These are phyloP conservation scores for Nannochloris sp. DNA, from an alignment of 139 green algal genomes.

Conservation along the genomic window DNA sequence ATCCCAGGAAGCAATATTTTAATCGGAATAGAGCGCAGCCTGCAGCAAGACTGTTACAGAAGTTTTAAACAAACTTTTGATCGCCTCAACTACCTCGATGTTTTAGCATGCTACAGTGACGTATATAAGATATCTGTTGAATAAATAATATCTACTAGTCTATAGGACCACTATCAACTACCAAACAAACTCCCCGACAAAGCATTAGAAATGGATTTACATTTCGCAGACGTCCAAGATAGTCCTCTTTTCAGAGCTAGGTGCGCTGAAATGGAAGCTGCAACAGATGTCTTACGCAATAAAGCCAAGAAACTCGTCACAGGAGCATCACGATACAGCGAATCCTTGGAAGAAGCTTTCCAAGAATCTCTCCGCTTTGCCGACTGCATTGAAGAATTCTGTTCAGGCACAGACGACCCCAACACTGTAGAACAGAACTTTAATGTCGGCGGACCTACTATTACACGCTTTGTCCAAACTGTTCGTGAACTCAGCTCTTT, in stretches of 20 bases:
- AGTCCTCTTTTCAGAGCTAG: slow-evolving; percentile 12
- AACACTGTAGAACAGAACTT: slow-evolving; percentile 12
- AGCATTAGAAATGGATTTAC: no score
- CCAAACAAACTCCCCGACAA: no score
- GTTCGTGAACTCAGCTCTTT: slow-evolving; percentile 44
- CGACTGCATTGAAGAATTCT: slow-evolving; percentile 35
- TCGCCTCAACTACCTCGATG: no score
- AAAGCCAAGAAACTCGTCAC: slow-evolving; percentile 29
- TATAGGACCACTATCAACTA: no score
- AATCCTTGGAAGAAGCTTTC: slow-evolving; percentile 20
- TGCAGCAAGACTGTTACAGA: no score
- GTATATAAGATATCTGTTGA: no score
- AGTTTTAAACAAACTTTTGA: no score
- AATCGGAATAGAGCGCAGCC: no score
- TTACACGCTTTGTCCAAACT: slow-evolving; percentile 37
- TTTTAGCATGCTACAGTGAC: no score
- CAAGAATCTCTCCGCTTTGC: slow-evolving; percentile 34
- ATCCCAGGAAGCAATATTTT: no score
- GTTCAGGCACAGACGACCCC: slow-evolving; percentile 26
- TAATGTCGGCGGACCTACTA: not conserved
- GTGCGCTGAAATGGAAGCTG: slow-evolving; percentile 27
- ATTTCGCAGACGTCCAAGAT: slow-evolving; percentile 23
- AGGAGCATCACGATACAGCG: slow-evolving; percentile 39
- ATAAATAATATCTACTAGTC: no score
- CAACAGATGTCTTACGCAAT: slow-evolving; percentile 35